Conservation (phyloP, 78 protist species). For the Guillardia theta region DNA sequence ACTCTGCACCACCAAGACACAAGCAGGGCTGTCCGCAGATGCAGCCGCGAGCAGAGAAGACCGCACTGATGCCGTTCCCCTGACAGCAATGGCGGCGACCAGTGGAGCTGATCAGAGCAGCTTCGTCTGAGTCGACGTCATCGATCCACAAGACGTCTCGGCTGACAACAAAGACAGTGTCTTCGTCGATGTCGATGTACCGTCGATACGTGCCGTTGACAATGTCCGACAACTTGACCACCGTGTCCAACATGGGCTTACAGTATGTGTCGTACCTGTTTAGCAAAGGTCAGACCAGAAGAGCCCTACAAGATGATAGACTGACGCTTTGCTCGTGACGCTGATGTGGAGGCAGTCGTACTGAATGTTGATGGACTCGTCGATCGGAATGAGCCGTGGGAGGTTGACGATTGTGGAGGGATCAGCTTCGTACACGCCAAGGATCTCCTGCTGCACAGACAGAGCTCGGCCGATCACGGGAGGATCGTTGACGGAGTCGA, state of each 20-base stretch:
- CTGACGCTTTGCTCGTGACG: background rate
- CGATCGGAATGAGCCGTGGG: background rate
- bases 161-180: background rate
- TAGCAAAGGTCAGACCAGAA: background rate
- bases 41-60: background rate
- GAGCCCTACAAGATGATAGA: too few species aligned
- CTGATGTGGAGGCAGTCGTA: background rate
- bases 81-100: background rate
- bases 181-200: slow-evolving; percentile 6
- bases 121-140: background rate
- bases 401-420: background rate
- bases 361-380: background rate
- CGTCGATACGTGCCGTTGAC: background rate
- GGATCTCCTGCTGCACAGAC: too few species aligned
- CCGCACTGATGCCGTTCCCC: background rate
- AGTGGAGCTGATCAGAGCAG: background rate
- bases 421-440: background rate
- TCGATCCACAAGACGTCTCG: background rate
- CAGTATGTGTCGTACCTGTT: background rate
- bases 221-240: too few species aligned
- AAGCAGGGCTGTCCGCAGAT: background rate
- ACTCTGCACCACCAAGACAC: background rate
- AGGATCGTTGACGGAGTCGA: background rate
- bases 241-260: too few species aligned
- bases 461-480: background rate